Conservation (phyloP, 2,329 filamentous ascomycete genomes). For the Raffaelea ambrosiae region DNA sequence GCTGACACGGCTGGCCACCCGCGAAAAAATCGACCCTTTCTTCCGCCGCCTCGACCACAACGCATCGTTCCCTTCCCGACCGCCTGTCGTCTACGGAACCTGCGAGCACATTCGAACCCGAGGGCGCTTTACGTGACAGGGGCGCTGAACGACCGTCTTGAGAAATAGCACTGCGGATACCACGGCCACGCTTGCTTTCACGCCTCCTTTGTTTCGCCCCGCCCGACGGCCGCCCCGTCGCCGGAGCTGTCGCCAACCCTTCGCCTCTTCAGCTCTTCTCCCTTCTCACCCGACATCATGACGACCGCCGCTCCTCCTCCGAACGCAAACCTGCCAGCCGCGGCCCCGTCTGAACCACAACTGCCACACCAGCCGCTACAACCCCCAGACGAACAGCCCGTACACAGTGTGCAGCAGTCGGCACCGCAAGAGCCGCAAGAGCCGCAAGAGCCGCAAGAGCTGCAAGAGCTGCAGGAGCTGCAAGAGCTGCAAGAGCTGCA, state of each 20-base stretch:
- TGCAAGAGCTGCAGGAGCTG: neutral
- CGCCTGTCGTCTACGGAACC: too few species aligned
- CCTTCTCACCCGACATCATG: conserved; percentile 1
- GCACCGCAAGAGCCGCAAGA: neutral
- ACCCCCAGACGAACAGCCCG: neutral
- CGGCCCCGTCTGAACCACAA: neutral
- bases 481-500: neutral
- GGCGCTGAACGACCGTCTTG: too few species aligned
- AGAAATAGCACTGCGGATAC: too few species aligned
- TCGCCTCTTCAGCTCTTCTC: neutral
- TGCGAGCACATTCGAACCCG: too few species aligned
- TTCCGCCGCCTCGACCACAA: too few species aligned
- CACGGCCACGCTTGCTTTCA: too few species aligned
- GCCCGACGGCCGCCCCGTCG: neutral
- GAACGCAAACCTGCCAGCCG: neutral
- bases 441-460: neutral
- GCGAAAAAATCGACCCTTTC: too few species aligned
- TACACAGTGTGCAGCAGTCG: neutral
- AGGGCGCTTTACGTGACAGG: too few species aligned
- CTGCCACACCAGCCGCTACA: neutral
- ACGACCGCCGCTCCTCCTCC: conserved; percentile 2
- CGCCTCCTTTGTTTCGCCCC: neutral
- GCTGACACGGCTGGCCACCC: too few species aligned
- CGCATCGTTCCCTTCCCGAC: too few species aligned
- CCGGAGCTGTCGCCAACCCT: neutral